These are phyloP conservation scores for Trichoderma pleuroti DNA, from an alignment of 2,329 filamentous ascomycete species.

Conservation along the genomic window DNA sequence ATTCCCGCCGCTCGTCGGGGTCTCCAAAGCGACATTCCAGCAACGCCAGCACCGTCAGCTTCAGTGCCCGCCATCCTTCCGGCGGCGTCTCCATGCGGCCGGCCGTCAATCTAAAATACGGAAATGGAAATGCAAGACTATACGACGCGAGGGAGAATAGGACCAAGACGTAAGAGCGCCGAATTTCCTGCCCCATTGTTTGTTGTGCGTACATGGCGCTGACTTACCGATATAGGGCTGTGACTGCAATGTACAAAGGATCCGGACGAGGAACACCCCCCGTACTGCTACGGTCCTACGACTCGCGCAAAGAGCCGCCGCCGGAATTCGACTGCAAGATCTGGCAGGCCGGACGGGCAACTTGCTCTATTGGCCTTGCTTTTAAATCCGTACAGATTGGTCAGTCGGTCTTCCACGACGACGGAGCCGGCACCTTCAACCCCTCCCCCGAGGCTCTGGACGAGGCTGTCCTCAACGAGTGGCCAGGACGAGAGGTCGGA, in stretches of 20 bases:
- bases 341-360: constrained; percentile 96
- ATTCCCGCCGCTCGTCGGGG: constrained; percentile 40
- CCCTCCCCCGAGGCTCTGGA: constrained; percentile 81
- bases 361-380: constrained; percentile 81
- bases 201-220: constrained; percentile 9
- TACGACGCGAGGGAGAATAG: constrained; percentile 83
- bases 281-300: constrained; percentile 84
- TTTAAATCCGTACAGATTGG: constrained; percentile 96
- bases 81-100: constrained; percentile 52
- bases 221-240: constrained; percentile 56
- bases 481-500: constrained; percentile 88
- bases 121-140: constrained; percentile 80
- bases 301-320: constrained; percentile 85
- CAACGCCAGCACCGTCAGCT: constrained; percentile 78
- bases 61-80: constrained; percentile 63
- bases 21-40: constrained; percentile 62
- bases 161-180: constrained; percentile 74
- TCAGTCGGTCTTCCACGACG: constrained; percentile 90
- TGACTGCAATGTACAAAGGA: constrained; percentile 88
- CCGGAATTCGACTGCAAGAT: constrained; percentile 93
- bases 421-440: constrained; percentile 88
- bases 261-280: constrained; percentile 65
- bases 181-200: not conserved
- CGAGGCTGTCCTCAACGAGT: constrained; percentile 88
- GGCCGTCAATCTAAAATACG: constrained; percentile 57